Percentiles rank a stretch among this genome's conserved stretches.
These are phyloP conservation scores for Dendrobium nobile DNA, from an alignment of 106 monocot genomes.

Conservation along the genomic window DNA sequence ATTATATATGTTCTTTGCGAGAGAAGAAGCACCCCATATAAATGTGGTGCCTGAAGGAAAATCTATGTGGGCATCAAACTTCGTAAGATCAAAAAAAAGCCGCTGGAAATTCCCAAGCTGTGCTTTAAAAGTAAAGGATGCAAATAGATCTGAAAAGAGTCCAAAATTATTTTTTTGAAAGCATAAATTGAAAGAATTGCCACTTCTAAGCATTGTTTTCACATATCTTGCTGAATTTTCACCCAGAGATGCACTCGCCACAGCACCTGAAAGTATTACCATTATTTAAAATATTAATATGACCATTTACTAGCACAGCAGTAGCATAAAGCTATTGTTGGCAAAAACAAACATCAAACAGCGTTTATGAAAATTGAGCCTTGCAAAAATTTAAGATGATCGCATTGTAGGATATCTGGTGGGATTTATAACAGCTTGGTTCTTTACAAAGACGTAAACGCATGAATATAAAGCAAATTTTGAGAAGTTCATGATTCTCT, in stretches of 20 bases:
- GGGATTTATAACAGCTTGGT: not conserved
- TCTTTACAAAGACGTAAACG: not conserved
- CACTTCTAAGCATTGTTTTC: slow-evolving; percentile 18
- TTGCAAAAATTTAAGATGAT: not conserved
- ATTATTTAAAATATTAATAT: not conserved
- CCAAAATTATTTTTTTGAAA: slow-evolving; percentile 31
- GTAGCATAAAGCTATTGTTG: not conserved
- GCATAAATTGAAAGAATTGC: slow-evolving; percentile 22
- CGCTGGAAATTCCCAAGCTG: slow-evolving; percentile 91
- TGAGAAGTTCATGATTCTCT: not conserved
- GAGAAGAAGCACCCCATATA: slow-evolving; percentile 32
- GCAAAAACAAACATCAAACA: not conserved
- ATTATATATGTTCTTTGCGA: slow-evolving; percentile 43
- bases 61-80: slow-evolving; percentile 61
- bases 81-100: slow-evolving; percentile 72
- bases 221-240: slow-evolving; percentile 39
- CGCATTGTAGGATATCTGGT: not conserved
- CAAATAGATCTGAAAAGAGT: slow-evolving; percentile 64
- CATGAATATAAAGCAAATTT: not conserved
- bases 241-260: slow-evolving; percentile 49
- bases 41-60: slow-evolving; percentile 60
- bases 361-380: not conserved
- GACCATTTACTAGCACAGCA: not conserved
- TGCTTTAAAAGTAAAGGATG: slow-evolving; percentile 41
- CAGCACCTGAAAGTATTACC: slow-evolving; percentile 53